phyloP scores from a whole-genome alignment of 2,329 filamentous ascomycete species.

The Ceratocystiopsis sp. region DNA sequence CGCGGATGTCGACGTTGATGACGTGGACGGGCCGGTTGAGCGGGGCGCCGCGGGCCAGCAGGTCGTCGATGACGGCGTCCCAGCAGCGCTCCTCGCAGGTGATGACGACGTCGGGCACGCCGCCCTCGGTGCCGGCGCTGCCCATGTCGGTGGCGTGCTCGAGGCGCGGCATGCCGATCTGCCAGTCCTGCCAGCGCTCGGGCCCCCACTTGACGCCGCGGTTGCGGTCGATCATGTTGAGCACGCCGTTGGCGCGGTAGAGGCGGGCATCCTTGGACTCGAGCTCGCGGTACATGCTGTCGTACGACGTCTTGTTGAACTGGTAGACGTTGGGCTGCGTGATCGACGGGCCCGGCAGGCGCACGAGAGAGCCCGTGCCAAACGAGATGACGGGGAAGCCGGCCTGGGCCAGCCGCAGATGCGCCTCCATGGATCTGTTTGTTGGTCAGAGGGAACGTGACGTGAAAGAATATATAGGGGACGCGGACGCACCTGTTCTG shows the following conservation, averaged over 20 bases:
- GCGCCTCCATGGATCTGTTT: constrained; percentile 88
- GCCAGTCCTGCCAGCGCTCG: constrained; percentile 97
- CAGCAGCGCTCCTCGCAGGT: constrained; percentile 97
- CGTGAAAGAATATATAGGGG: background rate
- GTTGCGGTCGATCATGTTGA: constrained; percentile 93
- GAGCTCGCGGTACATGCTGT: constrained; percentile 85
- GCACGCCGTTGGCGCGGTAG: constrained; percentile 79
- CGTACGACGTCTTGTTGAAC: constrained; percentile 94
- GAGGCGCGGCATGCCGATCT: constrained; percentile 65
- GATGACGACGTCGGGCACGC: constrained; percentile 84
- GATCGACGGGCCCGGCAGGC: constrained; percentile 79
- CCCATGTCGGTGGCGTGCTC: constrained; percentile 64
- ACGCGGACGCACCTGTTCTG: constrained; percentile 59
- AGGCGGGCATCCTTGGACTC: constrained; percentile 69
- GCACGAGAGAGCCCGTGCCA: constrained; percentile 86
- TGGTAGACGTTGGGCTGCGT: constrained; percentile 92
- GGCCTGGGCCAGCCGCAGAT: constrained; percentile 73
- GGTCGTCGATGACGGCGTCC: constrained; percentile 91
- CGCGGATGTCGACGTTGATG: constrained; percentile 95
- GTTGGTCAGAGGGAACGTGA: background rate
- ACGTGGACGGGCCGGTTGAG: constrained; percentile 91
- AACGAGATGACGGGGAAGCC: constrained; percentile 95
- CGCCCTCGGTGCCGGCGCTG: constrained; percentile 64
- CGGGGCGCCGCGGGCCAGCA: constrained; percentile 68
- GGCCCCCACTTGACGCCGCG: constrained; percentile 85